phyloP scores from a whole-genome alignment of 2,329 filamentous ascomycete genomes.

The Fusarium avenaceum region DNA sequence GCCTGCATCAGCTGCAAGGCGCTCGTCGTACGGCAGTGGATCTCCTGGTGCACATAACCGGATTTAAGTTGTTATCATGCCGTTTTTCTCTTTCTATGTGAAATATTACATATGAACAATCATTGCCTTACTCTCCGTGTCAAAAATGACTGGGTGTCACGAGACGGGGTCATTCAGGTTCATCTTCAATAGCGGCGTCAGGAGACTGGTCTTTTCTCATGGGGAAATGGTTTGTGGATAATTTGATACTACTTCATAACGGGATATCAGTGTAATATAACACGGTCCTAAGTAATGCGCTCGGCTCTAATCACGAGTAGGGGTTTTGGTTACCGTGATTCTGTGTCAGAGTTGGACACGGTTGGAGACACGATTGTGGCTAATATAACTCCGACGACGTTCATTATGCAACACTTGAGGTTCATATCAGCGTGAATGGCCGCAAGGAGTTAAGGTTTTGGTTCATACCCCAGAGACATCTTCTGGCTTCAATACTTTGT shows the following conservation, averaged over 20 bases:
- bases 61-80: constrained; percentile 37
- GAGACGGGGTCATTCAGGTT: constrained; percentile 23
- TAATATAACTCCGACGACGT: constrained; percentile 4
- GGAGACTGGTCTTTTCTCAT: constrained; percentile 39
- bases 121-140: constrained; percentile 20
- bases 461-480: constrained; percentile 18
- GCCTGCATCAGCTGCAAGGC: constrained; percentile 48
- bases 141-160: constrained; percentile 31
- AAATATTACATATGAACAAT: constrained; percentile 30
- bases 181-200: constrained; percentile 46
- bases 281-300: constrained; percentile 37
- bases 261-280: constrained; percentile 36
- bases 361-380: constrained; percentile 3
- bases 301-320: constrained; percentile 25
- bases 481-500: constrained; percentile 30
- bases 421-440: constrained; percentile 7
- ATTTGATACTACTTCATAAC: constrained; percentile 29
- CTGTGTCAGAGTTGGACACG: constrained; percentile 23
- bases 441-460: constrained; percentile 26
- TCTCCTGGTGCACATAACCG: constrained; percentile 46
- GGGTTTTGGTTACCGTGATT: constrained; percentile 15
- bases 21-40: constrained; percentile 43
- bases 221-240: constrained; percentile 38
- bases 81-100: constrained; percentile 19
- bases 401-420: constrained; percentile 19